These are phyloP conservation scores for Solanum raphanifolium DNA, from an alignment of 257 asterid species.

Conservation along the genomic window DNA sequence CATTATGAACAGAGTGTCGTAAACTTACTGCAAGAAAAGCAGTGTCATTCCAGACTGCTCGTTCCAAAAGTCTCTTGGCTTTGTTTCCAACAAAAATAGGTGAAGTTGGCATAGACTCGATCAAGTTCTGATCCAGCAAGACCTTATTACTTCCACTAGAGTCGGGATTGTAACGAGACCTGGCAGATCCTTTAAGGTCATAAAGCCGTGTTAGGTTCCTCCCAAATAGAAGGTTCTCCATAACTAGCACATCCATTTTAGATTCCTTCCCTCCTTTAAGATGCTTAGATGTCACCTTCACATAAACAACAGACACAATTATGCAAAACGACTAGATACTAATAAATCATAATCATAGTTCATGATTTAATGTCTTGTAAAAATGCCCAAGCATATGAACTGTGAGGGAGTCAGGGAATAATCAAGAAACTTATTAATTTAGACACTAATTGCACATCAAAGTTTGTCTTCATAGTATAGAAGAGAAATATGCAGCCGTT, in stretches of 20 bases:
- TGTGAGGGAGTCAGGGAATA: background rate
- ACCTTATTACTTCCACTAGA: conserved; percentile 85
- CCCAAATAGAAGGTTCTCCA: conserved; percentile 92
- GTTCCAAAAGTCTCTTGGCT: conserved; percentile 8
- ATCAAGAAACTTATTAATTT: background rate
- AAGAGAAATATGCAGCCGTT: background rate
- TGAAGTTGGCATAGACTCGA: conserved; percentile 96
- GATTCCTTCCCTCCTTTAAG: conserved; percentile 86
- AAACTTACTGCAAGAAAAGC: conserved; percentile 42
- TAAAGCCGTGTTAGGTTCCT: conserved; percentile 76
- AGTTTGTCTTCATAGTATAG: background rate
- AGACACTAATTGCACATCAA: background rate
- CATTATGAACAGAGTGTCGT: background rate
- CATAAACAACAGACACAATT: conserved; percentile 6
- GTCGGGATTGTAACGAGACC: conserved; percentile 87
- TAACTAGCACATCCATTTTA: conserved; percentile 84
- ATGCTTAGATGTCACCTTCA: conserved; percentile 72
- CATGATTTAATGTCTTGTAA: background rate
- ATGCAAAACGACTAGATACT: background rate
- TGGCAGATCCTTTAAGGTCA: conserved; percentile 93
- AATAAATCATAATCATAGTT: background rate
- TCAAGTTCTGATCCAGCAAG: conserved; percentile 84
- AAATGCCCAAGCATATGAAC: background rate
- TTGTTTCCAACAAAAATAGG: conserved; percentile 38
- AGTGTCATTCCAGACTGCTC: conserved; percentile 6